These are phyloP conservation scores for Sclerospora graminicola DNA, from an alignment of 352 stramenopile genomes.

Conservation along the genomic window DNA sequence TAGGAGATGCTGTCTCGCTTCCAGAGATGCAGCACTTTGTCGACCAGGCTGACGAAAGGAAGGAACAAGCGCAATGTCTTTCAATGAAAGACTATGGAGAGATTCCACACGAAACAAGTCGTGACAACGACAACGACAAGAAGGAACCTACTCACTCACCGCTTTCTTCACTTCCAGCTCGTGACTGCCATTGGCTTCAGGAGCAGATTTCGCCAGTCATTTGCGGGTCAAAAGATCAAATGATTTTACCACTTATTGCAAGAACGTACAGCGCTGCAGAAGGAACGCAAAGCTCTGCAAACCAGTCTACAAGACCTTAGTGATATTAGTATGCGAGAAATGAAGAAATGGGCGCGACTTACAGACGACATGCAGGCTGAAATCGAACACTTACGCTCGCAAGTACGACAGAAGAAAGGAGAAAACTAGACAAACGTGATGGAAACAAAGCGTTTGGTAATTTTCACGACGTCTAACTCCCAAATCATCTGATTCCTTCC, in stretches of 20 bases:
- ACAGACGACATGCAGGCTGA: constrained; percentile 78
- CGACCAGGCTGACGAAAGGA: constrained; percentile 12
- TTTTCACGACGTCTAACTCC: neutral
- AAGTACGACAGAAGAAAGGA: constrained; percentile 5
- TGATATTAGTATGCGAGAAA: constrained; percentile 60
- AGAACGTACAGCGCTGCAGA: constrained; percentile 39
- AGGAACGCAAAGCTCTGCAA: neutral
- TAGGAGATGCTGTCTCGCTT: too few species aligned
- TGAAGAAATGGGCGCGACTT: constrained; percentile 73
- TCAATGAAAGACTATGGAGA: constrained; percentile 42
- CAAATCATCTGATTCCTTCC: neutral
- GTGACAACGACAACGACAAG: constrained; percentile 1
- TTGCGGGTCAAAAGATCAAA: constrained; percentile 69
- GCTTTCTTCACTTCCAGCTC: too few species aligned
- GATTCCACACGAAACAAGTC: neutral
- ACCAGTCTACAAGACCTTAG: too few species aligned
- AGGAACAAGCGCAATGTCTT: constrained; percentile 34
- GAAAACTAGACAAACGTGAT: too few species aligned
- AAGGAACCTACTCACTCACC: constrained; percentile 12
- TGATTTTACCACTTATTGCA: constrained; percentile 76
- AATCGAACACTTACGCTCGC: constrained; percentile 47
- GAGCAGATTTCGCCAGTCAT: constrained; percentile 31
- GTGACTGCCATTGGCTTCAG: too few species aligned
- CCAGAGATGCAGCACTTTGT: constrained; percentile 45
- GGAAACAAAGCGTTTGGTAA: too few species aligned